Base-by-base conservation (phyloP, 768 basidiomycete species). In the Phanerochaete carnosa region DNA sequence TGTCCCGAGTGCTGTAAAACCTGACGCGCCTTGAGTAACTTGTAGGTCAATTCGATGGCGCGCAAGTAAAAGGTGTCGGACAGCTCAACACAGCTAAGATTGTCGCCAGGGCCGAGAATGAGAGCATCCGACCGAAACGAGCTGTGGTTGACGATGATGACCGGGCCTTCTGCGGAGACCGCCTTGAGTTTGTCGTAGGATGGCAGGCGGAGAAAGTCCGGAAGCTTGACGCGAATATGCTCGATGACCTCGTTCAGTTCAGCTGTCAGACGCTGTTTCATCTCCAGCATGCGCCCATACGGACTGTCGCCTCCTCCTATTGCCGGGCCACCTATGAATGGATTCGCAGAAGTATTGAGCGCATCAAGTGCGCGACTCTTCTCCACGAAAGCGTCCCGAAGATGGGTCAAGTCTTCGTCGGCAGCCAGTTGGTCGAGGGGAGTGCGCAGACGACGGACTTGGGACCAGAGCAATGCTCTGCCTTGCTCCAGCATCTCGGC, bases 81-180 rank as follows among this genome's bases (percentile, higher is more conserved):
- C 19, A 59, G 46, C 16, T 29, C 45, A 22, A 64, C 62, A n/a
- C 64, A 28, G 32, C 60, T 56, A 15, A 62, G 30, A 19, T 58
- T 52, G 32, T 54, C 30, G 37, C 59, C 59, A 9, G 39, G 58
- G 33, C 51, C 53, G 1, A 66, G 25, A 23, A 77, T 73, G 29
- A 80, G 25, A 0, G 75, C 77, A 57, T 80, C 77, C 35, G 76
- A 79, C 19, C 75, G 68, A 39, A 30, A 58, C 12, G 30, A 25
- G 60, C 68, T 64, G 29, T 70, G 60, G 37, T 77, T 79, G 55
- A 79, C 65, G 25, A 80, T 58, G 25, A 79, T 47, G 37, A 79
- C 68, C 1, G 77, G 78, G 1, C 78, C 77, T 2, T 70, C 66
- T 1, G 30, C 49, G 1, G 74, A 68, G 1, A 66, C 74, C 51